phyloP scores from a whole-genome alignment of 768 basidiomycete genomes.

The Pholiota conissans region DNA sequence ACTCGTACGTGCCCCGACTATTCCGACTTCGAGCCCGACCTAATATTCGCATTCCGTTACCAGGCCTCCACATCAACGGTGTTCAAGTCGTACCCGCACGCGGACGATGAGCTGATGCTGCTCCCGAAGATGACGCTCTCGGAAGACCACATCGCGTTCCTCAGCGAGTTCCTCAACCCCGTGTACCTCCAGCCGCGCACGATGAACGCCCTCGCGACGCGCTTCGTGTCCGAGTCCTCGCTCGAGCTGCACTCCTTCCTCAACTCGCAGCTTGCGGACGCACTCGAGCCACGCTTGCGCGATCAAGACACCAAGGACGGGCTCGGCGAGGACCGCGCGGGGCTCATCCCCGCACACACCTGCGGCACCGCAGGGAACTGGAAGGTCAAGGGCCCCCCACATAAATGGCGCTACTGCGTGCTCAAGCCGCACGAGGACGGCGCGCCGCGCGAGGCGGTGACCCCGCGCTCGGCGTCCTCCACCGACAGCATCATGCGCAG shows the following conservation, averaged over 20 bases:
- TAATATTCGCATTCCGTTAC: conserved; percentile 10
- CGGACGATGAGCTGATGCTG: conserved; percentile 45
- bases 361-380: conserved; percentile 63
- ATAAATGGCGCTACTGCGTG: conserved; percentile 90
- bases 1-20: conserved; percentile 60
- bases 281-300: conserved; percentile 64
- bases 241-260: conserved; percentile 91
- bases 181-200: conserved; percentile 85
- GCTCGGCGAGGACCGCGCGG: conserved; percentile 51
- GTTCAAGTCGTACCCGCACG: conserved; percentile 55
- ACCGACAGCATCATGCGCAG: conserved; percentile 59
- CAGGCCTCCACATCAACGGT: conserved; percentile 64
- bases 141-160: conserved; percentile 63
- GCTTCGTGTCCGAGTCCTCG: conserved; percentile 85
- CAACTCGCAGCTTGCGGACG: conserved; percentile 59
- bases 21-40: neutral
- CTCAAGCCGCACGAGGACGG: conserved; percentile 43
- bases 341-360: conserved; percentile 65
- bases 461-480: conserved; percentile 53
- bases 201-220: conserved; percentile 72
- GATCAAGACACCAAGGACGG: conserved; percentile 67
- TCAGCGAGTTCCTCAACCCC: conserved; percentile 84
- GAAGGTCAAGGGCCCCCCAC: conserved; percentile 83
- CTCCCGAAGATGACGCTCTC: conserved; percentile 56
- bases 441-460: conserved; percentile 44